Evolutionary conservation across 2,329 filamentous ascomycete genomes (phyloP).

Genomic region (Epichloe bromicola): DNA sequence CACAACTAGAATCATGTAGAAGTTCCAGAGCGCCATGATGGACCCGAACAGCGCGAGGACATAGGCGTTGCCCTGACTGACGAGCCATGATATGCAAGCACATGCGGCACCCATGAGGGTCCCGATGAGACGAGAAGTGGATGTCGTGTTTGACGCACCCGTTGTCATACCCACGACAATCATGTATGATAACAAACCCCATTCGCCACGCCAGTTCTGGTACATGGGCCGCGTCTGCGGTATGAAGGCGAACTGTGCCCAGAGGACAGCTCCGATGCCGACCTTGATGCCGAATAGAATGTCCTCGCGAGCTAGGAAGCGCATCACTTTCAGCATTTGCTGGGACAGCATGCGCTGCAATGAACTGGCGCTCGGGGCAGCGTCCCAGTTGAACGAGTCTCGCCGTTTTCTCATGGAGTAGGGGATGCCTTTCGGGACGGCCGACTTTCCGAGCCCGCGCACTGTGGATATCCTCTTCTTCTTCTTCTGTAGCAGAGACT

Average conservation of each 20-base stretch:
- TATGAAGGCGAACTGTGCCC: constrained; percentile 81
- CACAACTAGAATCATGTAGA: constrained; percentile 76
- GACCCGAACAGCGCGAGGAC: constrained; percentile 72
- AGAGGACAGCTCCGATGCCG: constrained; percentile 76
- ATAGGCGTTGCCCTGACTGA: constrained; percentile 60
- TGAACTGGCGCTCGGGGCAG: constrained; percentile 33
- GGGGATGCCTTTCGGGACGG: constrained; percentile 42
- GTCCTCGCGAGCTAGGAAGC: constrained; percentile 40
- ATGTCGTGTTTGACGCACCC: constrained; percentile 88
- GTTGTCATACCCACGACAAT: constrained; percentile 97
- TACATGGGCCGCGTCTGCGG: constrained; percentile 67
- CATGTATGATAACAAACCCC: constrained; percentile 95
- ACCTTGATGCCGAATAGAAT: constrained; percentile 82
- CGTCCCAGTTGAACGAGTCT: constrained; percentile 43
- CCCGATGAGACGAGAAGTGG: constrained; percentile 71
- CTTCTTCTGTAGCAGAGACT: constrained; percentile 25
- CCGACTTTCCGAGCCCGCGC: constrained; percentile 34
- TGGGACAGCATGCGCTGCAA: constrained; percentile 33
- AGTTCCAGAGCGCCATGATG: constrained; percentile 68
- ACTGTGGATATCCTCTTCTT: constrained; percentile 20
- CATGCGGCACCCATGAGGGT: constrained; percentile 69
- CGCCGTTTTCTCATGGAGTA: constrained; percentile 37
- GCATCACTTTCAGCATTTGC: constrained; percentile 29
- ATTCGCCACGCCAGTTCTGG: constrained; percentile 83
- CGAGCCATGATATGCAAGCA: constrained; percentile 66